phyloP scores from a whole-genome alignment of 441 rosid species.

The Erysimum pusillum region DNA sequence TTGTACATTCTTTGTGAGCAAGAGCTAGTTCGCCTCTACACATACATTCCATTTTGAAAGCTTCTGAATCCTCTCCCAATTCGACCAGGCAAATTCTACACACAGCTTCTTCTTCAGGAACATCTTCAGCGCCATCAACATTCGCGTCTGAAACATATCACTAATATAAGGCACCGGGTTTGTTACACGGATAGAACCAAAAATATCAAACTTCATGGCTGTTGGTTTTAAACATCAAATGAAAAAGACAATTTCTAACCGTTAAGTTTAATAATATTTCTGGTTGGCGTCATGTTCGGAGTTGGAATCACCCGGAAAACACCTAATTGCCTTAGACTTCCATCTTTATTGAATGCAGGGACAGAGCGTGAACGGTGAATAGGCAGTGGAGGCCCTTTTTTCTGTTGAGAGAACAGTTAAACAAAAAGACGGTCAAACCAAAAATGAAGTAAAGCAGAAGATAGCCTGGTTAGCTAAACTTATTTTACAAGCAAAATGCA shows the following conservation, averaged over 20 bases:
- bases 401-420: constrained; percentile 55
- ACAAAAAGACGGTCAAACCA: constrained; percentile 20
- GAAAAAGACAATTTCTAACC: constrained; percentile 42
- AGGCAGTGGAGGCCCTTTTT: constrained; percentile 58
- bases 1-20: constrained; percentile 93
- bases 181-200: constrained; percentile 18
- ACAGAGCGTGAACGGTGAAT: constrained; percentile 93
- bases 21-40: constrained; percentile 97
- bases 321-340: constrained; percentile 56
- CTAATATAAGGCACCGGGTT: constrained; percentile 30
- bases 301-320: constrained; percentile 78
- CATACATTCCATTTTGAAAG: constrained; percentile 96
- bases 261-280: constrained; percentile 56
- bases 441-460: constrained; percentile 35
- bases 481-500: constrained; percentile 25
- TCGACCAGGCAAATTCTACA: constrained; percentile 93
- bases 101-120: constrained; percentile 95
- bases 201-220: constrained; percentile 7
- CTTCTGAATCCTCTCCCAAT: constrained; percentile 91
- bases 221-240: constrained; percentile 16
- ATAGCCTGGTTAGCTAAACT: constrained; percentile 13
- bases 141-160: constrained; percentile 46
- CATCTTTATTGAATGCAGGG: constrained; percentile 75
- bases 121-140: constrained; percentile 78
- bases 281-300: constrained; percentile 52